Conservation (phyloP, 768 basidiomycete species). For the Trametes gibbosa region DNA sequence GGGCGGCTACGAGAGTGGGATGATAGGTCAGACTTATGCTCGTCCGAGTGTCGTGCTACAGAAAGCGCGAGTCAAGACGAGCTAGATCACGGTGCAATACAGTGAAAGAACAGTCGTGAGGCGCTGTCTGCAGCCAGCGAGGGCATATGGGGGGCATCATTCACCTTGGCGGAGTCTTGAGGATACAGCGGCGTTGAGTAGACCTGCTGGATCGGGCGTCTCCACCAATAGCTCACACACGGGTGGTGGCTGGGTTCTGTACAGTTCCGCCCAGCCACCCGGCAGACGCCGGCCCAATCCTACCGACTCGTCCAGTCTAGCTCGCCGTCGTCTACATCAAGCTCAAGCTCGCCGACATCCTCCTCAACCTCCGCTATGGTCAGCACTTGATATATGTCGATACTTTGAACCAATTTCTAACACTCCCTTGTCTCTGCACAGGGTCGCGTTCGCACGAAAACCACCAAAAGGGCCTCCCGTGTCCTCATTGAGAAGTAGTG, state of each 20-base stretch:
- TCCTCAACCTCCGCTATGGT: slow-evolving; percentile 18
- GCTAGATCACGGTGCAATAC: slow-evolving; percentile 23
- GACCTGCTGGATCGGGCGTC: slow-evolving; percentile 11
- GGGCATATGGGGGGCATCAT: slow-evolving; percentile 28
- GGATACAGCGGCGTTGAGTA: slow-evolving; percentile 20
- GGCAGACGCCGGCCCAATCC: slow-evolving; percentile 26
- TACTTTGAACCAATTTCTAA: not conserved
- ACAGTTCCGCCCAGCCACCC: slow-evolving; percentile 35
- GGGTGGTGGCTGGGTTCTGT: slow-evolving; percentile 31
- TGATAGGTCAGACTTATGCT: slow-evolving; percentile 41
- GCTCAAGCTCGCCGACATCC: slow-evolving; percentile 27
- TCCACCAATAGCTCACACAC: not conserved
- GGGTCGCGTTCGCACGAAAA: slow-evolving; percentile 99
- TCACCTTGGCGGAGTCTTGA: slow-evolving; percentile 44
- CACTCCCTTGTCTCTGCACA: slow-evolving; percentile 31
- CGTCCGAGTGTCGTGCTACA: slow-evolving; percentile 83
- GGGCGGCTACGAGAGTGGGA: slow-evolving; percentile 29
- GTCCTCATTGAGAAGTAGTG: slow-evolving; percentile 99
- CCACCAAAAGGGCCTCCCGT: slow-evolving; percentile 98
- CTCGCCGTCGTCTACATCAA: slow-evolving; percentile 22
- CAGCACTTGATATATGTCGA: slow-evolving; percentile 3
- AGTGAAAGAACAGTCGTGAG: slow-evolving; percentile 21
- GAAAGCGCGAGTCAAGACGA: slow-evolving; percentile 78
- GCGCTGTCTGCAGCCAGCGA: slow-evolving; percentile 18
- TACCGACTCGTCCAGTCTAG: slow-evolving; percentile 8